Conservation (phyloP, 805 yeast genomes). For the Sugiyamaella marilandica region DNA sequence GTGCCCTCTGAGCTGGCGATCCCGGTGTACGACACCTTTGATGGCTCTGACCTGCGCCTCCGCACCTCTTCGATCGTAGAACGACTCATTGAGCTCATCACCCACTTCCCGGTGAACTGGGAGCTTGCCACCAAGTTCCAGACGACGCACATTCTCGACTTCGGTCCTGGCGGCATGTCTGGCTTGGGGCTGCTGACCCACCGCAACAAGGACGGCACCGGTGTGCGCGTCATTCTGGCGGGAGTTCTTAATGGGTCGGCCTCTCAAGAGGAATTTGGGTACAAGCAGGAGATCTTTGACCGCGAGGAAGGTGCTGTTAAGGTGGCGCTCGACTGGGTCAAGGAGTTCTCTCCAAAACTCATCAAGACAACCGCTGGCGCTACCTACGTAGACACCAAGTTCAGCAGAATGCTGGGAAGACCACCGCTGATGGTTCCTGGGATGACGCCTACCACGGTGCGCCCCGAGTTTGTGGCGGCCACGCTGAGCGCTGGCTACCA, state of each 20-base stretch:
- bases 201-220: conserved; percentile 98
- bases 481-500: conserved; percentile 95
- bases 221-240: conserved; percentile 88
- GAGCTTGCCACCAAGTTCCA: conserved; percentile 77
- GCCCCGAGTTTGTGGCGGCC: conserved; percentile 90
- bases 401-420: conserved; percentile 84
- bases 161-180: conserved; percentile 98
- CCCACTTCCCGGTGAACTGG: conserved; percentile 91
- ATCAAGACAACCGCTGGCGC: conserved; percentile 63
- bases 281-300: conserved; percentile 91
- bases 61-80: conserved; percentile 49
- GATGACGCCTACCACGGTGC: conserved; percentile 98
- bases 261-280: conserved; percentile 82
- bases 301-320: conserved; percentile 58
- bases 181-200: conserved; percentile 96
- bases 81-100: conserved; percentile 77
- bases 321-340: conserved; percentile 87
- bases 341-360: conserved; percentile 81
- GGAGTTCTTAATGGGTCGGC: conserved; percentile 74
- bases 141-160: conserved; percentile 87
- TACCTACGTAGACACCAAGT: conserved; percentile 86
- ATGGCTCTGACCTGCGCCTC: conserved; percentile 72
- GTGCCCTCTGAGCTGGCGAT: conserved; percentile 53
- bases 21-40: conserved; percentile 88
- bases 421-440: conserved; percentile 98